These are phyloP conservation scores for Rutstroemia sp. DNA, from an alignment of 2,329 filamentous ascomycete species.

Conservation along the genomic window DNA sequence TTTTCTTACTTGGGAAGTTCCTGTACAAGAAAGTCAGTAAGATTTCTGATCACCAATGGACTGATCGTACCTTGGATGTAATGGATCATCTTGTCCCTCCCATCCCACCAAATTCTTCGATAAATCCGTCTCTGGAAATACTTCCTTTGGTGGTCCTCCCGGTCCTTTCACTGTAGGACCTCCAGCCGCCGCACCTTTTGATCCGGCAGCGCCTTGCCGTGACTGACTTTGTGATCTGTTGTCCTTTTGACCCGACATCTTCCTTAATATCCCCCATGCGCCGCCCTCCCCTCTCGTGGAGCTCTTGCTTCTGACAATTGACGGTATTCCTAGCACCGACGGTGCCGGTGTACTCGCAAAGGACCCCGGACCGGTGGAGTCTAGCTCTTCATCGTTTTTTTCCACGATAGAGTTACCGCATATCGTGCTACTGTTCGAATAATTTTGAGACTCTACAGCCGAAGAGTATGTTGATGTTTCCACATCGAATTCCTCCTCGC, in stretches of 20 bases:
- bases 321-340: background rate
- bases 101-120: conserved; percentile 30
- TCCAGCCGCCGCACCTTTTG: background rate
- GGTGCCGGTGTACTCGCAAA: background rate
- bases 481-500: background rate
- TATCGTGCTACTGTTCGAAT: background rate
- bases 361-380: background rate
- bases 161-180: background rate
- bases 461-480: conserved; percentile 4
- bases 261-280: conserved; percentile 1
- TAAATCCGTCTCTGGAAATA: conserved; percentile 33
- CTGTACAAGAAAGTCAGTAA: background rate
- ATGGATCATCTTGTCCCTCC: conserved; percentile 13
- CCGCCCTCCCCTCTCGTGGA: background rate
- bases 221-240: background rate
- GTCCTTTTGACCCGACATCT: background rate
- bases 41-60: background rate
- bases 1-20: conserved; percentile 4
- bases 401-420: background rate
- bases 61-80: conserved; percentile 8
- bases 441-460: background rate
- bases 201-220: background rate
- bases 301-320: background rate
- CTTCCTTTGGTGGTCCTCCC: background rate
- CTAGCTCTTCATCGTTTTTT: background rate